Conservation (phyloP, 257 asterid genomes). For the Vinca minor region DNA sequence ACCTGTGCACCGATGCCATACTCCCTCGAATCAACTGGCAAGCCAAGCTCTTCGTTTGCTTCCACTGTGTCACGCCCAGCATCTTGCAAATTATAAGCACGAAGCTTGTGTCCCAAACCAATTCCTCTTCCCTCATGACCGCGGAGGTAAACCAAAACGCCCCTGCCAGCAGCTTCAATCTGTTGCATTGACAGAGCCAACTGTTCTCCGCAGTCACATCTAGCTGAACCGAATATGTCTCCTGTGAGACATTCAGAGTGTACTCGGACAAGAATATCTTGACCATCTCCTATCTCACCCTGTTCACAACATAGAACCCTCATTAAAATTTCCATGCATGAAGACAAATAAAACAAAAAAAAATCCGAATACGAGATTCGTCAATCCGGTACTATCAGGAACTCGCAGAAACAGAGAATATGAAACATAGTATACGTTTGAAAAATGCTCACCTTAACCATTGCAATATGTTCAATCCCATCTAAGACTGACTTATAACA, state of each 20-base stretch:
- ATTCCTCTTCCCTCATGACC: constrained; percentile 99
- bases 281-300: constrained; percentile 94
- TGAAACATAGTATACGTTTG: not conserved
- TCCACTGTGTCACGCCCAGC: constrained; percentile 92
- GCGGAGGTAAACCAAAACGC: constrained; percentile 85
- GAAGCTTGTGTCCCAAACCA: constrained; percentile 95
- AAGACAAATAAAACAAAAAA: not conserved
- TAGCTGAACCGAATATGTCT: constrained; percentile 89
- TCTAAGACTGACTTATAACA: constrained; percentile 81
- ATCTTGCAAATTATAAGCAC: constrained; percentile 89
- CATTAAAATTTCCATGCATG: not conserved
- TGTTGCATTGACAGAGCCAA: constrained; percentile 84
- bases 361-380: not conserved
- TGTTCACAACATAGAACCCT: constrained; percentile 25
- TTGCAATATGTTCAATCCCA: constrained; percentile 91
- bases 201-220: constrained; percentile 96
- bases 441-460: constrained; percentile 76
- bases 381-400: not conserved
- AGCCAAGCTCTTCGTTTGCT: constrained; percentile 93
- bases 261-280: constrained; percentile 80
- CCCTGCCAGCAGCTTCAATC: constrained; percentile 90
- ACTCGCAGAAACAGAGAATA: not conserved
- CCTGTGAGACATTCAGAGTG: constrained; percentile 99
- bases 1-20: constrained; percentile 99
- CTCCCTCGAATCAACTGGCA: constrained; percentile 94